Conservation (phyloP, 2,329 filamentous ascomycete species). For the Aspergillus candidus region DNA sequence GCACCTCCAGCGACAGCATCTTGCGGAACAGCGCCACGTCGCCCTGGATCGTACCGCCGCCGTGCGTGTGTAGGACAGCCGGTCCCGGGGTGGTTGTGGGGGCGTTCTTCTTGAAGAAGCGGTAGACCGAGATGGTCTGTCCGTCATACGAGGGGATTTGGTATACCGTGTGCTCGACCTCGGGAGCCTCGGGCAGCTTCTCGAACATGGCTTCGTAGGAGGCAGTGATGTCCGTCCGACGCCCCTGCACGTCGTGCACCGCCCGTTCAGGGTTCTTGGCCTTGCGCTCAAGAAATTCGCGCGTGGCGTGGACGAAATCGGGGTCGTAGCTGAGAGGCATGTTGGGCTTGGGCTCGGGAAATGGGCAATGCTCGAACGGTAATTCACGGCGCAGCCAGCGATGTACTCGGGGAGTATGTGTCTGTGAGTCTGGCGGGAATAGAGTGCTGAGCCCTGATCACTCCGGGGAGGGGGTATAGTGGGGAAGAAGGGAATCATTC, state of each 20-base stretch:
- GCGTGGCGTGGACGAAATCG: constrained; percentile 12
- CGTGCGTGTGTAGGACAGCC: constrained; percentile 21
- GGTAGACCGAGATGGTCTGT: constrained; percentile 15
- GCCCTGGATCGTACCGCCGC: constrained; percentile 21
- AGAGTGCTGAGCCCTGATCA: too few relatives aligned
- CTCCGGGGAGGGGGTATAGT: too few relatives aligned
- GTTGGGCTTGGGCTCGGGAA: constrained; percentile 4
- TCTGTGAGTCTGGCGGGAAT: too few relatives aligned
- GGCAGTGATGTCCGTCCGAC: constrained; percentile 6
- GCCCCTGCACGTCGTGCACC: constrained; percentile 12
- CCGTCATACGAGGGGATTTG: constrained; percentile 17
- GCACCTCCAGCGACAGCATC: constrained; percentile 10
- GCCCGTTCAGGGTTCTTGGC: constrained; percentile 8
- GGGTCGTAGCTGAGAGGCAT: constrained; percentile 18
- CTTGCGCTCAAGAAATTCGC: constrained; percentile 8
- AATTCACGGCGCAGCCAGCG: too few relatives aligned
- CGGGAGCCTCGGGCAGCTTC: constrained; percentile 9
- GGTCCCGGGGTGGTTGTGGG: constrained; percentile 5
- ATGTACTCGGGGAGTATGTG: too few relatives aligned
- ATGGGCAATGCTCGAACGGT: too few relatives aligned
- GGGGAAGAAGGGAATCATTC: too few relatives aligned
- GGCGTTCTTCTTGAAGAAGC: constrained; percentile 7
- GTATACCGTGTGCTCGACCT: constrained; percentile 13
- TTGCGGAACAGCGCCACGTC: constrained; percentile 10
- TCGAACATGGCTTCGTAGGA: constrained; percentile 7